These are phyloP conservation scores for Chlorociboria aeruginascens DNA, from an alignment of 495 filamentous ascomycete species.

Conservation along the genomic window DNA sequence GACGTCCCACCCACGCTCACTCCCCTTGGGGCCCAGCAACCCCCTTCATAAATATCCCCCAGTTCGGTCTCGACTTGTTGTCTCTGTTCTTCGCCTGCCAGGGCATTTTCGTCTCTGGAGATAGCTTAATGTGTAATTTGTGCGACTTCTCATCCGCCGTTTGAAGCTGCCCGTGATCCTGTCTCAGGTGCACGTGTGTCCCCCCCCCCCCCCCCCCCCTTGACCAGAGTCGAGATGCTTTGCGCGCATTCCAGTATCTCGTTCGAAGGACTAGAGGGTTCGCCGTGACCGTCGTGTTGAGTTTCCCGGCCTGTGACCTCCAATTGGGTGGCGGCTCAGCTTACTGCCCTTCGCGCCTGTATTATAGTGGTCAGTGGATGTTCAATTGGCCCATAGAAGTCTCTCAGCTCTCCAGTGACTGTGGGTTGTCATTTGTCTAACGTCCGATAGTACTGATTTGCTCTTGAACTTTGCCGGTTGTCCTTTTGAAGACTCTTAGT, in stretches of 20 bases:
- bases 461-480: constrained; percentile 5
- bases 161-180: constrained; percentile 1
- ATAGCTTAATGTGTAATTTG: constrained; percentile 6
- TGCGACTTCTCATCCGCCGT: neutral
- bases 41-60: neutral
- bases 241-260: constrained; percentile 17
- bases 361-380: constrained; percentile 20
- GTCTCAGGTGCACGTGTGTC: constrained; percentile 17
- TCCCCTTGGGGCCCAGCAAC: constrained; percentile 9
- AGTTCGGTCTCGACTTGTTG: too few relatives aligned
- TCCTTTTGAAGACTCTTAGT: too few relatives aligned
- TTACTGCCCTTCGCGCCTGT: constrained; percentile 15
- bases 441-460: constrained; percentile 11
- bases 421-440: constrained; percentile 9
- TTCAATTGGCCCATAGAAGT: constrained; percentile 12
- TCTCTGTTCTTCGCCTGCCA: too few relatives aligned
- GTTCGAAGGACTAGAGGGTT: constrained; percentile 20
- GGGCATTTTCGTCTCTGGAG: too few relatives aligned
- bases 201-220: too few relatives aligned
- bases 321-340: constrained; percentile 10
- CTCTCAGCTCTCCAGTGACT: neutral
- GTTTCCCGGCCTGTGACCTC: constrained; percentile 13
- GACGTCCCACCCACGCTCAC: constrained; percentile 16
- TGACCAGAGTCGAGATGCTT: constrained; percentile 20
- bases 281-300: constrained; percentile 16